phyloP scores from a whole-genome alignment of 2,329 filamentous ascomycete species.

The Tolypocladium paradoxum region DNA sequence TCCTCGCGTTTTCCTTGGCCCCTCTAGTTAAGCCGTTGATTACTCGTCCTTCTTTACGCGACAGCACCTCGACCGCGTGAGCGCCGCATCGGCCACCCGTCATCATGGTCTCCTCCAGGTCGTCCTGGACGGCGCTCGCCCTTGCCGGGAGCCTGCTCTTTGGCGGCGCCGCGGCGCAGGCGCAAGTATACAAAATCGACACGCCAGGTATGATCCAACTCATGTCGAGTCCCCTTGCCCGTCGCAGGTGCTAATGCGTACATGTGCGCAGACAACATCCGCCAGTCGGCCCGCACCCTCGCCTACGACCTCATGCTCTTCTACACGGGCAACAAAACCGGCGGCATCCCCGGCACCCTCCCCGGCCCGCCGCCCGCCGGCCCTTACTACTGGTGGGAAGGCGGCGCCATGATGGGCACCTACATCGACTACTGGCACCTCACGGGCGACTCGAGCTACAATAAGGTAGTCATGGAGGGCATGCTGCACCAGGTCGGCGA shows the following conservation, averaged over 20 bases:
- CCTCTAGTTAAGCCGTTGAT: too few species aligned
- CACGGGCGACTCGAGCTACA: conserved; percentile 54
- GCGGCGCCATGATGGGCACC: conserved; percentile 56
- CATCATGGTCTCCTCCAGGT: background rate
- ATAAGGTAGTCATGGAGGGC: conserved; percentile 43
- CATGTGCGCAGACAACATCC: conserved; percentile 30
- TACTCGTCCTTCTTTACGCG: background rate
- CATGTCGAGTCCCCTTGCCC: background rate
- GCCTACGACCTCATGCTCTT: conserved; percentile 40
- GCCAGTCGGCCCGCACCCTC: conserved; percentile 31
- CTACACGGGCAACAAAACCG: conserved; percentile 39
- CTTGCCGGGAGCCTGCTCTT: conserved; percentile 2
- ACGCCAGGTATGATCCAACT: conserved; percentile 21
- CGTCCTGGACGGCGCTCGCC: conserved; percentile 1
- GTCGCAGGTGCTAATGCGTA: background rate
- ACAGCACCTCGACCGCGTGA: background rate
- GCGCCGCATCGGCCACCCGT: background rate
- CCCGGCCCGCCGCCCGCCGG: conserved; percentile 38
- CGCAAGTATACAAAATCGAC: conserved; percentile 19
- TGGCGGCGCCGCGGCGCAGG: conserved; percentile 11
- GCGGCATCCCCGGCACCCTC: conserved; percentile 44
- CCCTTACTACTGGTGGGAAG: conserved; percentile 67
- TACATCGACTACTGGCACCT: conserved; percentile 61
- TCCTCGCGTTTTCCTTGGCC: too few species aligned
- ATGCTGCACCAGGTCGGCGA: conserved; percentile 49